phyloP scores from a whole-genome alignment of 108 stramenopile species.

The Nannochloropsis salina region DNA sequence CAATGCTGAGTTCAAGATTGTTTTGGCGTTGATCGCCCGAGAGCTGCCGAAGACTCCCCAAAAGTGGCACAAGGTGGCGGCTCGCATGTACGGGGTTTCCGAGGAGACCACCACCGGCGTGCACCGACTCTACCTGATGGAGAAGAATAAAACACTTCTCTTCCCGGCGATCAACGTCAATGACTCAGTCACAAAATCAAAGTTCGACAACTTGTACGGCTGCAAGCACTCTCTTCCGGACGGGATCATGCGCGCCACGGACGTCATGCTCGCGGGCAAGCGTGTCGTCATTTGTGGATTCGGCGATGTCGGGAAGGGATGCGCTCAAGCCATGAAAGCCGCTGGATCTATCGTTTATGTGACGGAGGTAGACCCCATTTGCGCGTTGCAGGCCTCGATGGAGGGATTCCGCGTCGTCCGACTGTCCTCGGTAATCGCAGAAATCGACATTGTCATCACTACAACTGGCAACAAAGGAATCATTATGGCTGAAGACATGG shows the following conservation, averaged over 20 bases:
- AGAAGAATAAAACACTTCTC: conserved; percentile 89
- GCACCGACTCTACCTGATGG: conserved; percentile 98
- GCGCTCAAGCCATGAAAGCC: conserved; percentile 97
- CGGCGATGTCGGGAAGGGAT: conserved; percentile 99
- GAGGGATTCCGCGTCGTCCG: conserved; percentile 95
- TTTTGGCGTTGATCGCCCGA: conserved; percentile 92
- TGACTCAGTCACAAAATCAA: conserved; percentile 99
- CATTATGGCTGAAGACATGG: conserved; percentile 86
- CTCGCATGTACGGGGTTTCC: conserved; percentile 88
- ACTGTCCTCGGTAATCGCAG: conserved; percentile 71
- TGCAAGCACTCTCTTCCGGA: conserved; percentile 99
- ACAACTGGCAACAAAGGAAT: conserved; percentile 99
- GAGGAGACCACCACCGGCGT: conserved; percentile 99
- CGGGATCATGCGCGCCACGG: conserved; percentile 99
- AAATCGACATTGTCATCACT: conserved; percentile 97
- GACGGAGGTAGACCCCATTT: conserved; percentile 99
- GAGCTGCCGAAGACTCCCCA: conserved; percentile 86
- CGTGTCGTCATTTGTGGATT: conserved; percentile 95
- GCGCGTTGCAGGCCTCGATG: conserved; percentile 99
- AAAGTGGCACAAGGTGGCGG: conserved; percentile 96
- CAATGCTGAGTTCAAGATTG: conserved; percentile 99
- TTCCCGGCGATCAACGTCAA: conserved; percentile 99
- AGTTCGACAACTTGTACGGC: conserved; percentile 99
- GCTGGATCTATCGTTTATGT: conserved; percentile 94
- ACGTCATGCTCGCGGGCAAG: conserved; percentile 99